These are phyloP conservation scores for Physcomitrellopsis africana DNA, from an alignment of 225 moss, liverwort and hornwort species.

Conservation along the genomic window DNA sequence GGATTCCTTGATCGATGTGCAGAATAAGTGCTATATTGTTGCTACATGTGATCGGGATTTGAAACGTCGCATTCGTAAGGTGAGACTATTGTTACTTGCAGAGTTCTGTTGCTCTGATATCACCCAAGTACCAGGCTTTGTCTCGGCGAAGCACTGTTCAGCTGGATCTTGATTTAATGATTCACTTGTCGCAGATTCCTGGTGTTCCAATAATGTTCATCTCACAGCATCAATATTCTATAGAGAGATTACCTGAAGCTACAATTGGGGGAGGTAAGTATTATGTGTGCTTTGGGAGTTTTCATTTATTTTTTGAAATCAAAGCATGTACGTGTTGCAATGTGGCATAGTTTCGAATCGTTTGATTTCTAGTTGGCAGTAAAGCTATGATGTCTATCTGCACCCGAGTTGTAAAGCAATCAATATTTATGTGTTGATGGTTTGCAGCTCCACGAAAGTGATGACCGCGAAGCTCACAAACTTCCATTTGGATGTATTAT, in stretches of 20 bases:
- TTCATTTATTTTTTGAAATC: neutral
- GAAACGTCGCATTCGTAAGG: conserved; percentile 98
- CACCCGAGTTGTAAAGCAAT: conserved; percentile 4
- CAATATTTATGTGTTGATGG: neutral
- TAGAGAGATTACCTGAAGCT: conserved; percentile 95
- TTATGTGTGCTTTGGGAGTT: conserved; percentile 6
- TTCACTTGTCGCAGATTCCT: conserved; percentile 68
- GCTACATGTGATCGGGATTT: conserved; percentile 99
- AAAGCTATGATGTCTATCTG: neutral
- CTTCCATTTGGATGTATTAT: neutral
- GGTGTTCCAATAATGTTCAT: conserved; percentile 99
- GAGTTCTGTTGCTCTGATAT: neutral
- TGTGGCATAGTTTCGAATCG: neutral
- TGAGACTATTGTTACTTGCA: conserved; percentile 26
- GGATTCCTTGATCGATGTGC: conserved; percentile 23
- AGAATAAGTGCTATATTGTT: conserved; percentile 99
- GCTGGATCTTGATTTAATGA: conserved; percentile 19
- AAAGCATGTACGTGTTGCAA: neutral
- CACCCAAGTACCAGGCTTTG: neutral
- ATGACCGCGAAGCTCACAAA: conserved; percentile 9
- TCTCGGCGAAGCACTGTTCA: neutral
- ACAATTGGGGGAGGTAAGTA: conserved; percentile 92
- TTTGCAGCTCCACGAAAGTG: conserved; percentile 56
- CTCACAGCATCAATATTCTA: conserved; percentile 87
- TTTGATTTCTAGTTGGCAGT: neutral